These are phyloP conservation scores for Colletotrichum gloeosporioides DNA, from an alignment of 2,329 filamentous ascomycete species.

Conservation along the genomic window DNA sequence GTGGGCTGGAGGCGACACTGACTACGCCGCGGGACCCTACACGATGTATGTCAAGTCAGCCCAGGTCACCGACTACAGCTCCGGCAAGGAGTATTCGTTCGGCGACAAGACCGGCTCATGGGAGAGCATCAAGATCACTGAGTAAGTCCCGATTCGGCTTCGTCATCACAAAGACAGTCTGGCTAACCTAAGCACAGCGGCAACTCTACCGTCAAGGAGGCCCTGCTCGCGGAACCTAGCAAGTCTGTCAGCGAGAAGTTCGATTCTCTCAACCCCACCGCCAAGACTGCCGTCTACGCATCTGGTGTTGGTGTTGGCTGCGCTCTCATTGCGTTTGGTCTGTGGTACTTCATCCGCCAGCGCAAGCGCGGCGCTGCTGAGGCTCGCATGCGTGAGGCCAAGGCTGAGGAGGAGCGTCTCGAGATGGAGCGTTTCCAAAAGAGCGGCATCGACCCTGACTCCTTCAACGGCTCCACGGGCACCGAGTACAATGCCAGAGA, in stretches of 20 bases:
- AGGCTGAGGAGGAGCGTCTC: conserved; percentile 50
- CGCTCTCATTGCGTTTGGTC: conserved; percentile 42
- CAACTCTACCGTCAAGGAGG: conserved; percentile 60
- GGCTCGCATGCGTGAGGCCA: conserved; percentile 49
- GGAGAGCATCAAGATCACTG: conserved; percentile 64
- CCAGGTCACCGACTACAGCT: conserved; percentile 61
- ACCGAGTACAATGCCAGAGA: conserved; percentile 42
- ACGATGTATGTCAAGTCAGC: conserved; percentile 75
- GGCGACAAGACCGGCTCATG: conserved; percentile 65
- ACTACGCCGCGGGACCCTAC: conserved; percentile 71
- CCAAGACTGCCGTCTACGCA: conserved; percentile 61
- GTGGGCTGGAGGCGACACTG: conserved; percentile 74
- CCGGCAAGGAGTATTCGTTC: conserved; percentile 70
- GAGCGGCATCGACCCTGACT: conserved; percentile 54
- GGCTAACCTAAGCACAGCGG: conserved; percentile 44
- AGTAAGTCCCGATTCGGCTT: not conserved
- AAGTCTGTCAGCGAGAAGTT: conserved; percentile 59
- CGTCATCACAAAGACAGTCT: not conserved
- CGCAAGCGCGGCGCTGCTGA: conserved; percentile 57
- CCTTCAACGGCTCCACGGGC: conserved; percentile 39
- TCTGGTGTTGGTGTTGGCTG: conserved; percentile 50
- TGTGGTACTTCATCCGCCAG: conserved; percentile 62
- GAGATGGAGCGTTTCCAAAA: conserved; percentile 57
- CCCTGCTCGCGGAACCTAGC: conserved; percentile 44
- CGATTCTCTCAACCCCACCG: conserved; percentile 50